Conservation (phyloP, 2,329 filamentous ascomycete species). For the Paracoccidioides brasiliensis region DNA sequence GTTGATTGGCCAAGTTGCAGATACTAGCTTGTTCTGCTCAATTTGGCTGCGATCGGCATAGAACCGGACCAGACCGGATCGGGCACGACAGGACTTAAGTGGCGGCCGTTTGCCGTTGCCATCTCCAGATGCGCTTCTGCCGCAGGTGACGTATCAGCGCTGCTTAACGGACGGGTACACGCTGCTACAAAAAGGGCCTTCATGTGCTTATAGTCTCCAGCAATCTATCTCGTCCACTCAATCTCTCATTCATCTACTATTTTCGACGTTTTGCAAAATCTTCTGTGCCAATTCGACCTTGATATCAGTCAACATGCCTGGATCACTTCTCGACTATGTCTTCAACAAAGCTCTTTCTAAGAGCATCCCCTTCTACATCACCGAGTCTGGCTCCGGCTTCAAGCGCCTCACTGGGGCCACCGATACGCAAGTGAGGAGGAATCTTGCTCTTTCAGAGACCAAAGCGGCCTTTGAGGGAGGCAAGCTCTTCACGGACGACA, state of each 20-base stretch:
- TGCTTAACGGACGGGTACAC: not conserved
- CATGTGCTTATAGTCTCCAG: not conserved
- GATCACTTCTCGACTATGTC: not conserved
- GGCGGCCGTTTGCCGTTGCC: no score
- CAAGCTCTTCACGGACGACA: not conserved
- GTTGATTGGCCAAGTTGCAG: no score
- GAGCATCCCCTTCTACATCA: not conserved
- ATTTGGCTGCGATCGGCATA: no score
- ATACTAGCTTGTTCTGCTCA: no score
- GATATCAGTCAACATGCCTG: conserved; percentile 1
- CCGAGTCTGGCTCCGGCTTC: conserved; percentile 1
- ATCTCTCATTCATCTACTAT: not conserved
- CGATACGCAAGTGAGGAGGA: conserved; percentile 2
- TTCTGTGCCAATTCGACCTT: conserved; percentile 1
- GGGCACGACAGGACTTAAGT: no score
- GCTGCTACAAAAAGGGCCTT: not conserved
- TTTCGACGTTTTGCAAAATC: not conserved
- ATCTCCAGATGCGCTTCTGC: not conserved
- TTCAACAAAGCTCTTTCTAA: conserved; percentile 1
- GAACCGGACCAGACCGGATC: no score
- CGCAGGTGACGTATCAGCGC: not conserved
- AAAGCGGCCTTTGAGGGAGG: conserved; percentile 2
- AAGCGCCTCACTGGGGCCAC: conserved; percentile 1
- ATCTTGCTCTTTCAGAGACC: conserved; percentile 2
- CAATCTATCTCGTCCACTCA: not conserved